Evolutionary conservation across 768 basidiomycete species (phyloP), one percentile per base, ranked within the genome.

Genomic region (Termitomyces sp.): DNA sequence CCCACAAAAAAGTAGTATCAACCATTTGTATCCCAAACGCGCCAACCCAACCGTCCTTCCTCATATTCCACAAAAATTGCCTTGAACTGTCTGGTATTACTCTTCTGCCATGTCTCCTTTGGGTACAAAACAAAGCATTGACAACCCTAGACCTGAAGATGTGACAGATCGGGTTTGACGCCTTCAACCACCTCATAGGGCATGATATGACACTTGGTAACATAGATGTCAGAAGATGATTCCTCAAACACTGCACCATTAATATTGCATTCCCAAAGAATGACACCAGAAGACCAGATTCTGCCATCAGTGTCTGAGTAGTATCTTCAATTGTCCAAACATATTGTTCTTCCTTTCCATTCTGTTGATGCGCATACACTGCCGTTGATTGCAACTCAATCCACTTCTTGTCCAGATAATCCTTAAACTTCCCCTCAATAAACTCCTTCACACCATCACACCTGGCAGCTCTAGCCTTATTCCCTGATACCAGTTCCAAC

Each of bases 301-400:
- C 66, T 9, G 65, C 66, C 6, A 72, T 48, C 3, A 71, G 48
- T 0, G 64, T 47, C 13, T 61, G 60, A 2, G 59, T 60, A 9
- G 58, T 53, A 12, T 67, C 67, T 23, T 68, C 58, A 2, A 72
- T 54, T 0, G 65, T 70, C 0, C 63, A 46, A 16, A 73, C 66
- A 36, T 64, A 67, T 0, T 63, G 56, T 41, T 74, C 68, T 5
- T 59, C 64, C 35, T 66, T 67, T 0, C 71, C 65, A 57, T 72
- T 72, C 60, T 72, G 69, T 6, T 64, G 60, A 42, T 72, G 69
- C 0, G 68, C 63, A 58, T 71, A 70, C 0, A 70, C 63, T 0
- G 58, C 63, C 5, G 66, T 62, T 0, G 60, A 11, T 32, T 70
- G 66, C 9, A 29, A 29, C 5, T 4, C 29, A 29, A 29, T 29